Evolutionary conservation across 176 grass and related monocot genomes (phyloP), one percentile per base, ranked within the genome.

Genomic region (Carex parvula): DNA sequence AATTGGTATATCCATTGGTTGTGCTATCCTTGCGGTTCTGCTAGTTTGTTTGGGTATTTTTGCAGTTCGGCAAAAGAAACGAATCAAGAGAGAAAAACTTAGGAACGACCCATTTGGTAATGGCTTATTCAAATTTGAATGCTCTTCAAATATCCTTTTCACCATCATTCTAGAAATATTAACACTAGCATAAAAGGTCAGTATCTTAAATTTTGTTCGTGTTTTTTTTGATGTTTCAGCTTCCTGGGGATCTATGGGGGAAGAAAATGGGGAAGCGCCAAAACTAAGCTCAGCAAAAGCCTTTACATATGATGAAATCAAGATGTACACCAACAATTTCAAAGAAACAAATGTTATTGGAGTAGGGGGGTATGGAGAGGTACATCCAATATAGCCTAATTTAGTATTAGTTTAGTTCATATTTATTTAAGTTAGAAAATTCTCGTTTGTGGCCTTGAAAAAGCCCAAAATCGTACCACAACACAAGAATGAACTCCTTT

Each of bases 241-340:
- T 41, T 91, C 90, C 76, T 94, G 92, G 94, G 82, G 80, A 81
- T 84, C 91, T 65, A 85, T 67, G 12, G 87, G 79, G n/a, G 84
- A 87, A 89, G 93, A 92, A 64, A 88, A 68, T 69, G 89, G 91
- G 65, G 86, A 87, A 58, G 89, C 89, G 12, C 95, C 95, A 18
- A 86, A 93, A 84, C 46, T 98, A 35, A 90, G 83, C 3, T 89
- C 80, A 17, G 86, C 92, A 61, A 94, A 83, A 89, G 57, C 55
- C 81, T 98, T 98, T 61, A 71, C 84, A 84, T 76, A 87, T 64
- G 91, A 94, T 79, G 89, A 98, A 87, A 86, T 98, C 26, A 94
- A 83, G 64, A 80, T 87, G 64, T 89, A 62, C 88, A 98, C 92
- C 14, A 98, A 93, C 67, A 87, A 90, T 75, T 98, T 98, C 88